These are phyloP conservation scores for Lipomyces spencermartinsiae DNA, from an alignment of 805 yeast genomes.

Conservation along the genomic window DNA sequence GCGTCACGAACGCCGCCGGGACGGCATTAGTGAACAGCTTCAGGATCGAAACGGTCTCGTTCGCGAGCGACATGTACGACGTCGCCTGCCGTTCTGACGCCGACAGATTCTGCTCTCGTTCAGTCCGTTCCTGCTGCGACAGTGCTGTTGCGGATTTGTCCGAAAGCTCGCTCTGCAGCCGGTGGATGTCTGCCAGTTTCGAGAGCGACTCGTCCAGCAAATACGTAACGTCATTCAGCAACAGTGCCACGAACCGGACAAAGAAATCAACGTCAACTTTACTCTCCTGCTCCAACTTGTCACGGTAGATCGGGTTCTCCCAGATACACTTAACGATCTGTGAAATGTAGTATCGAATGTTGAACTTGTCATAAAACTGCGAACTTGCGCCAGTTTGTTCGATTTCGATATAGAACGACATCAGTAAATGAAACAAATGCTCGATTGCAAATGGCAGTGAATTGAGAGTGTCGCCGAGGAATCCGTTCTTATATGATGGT, in stretches of 20 bases:
- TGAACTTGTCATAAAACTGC: constrained; percentile 95
- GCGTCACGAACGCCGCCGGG: constrained; percentile 82
- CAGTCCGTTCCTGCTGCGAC: constrained; percentile 33
- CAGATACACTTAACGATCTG: constrained; percentile 82
- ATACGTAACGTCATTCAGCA: constrained; percentile 93
- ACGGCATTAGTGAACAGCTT: constrained; percentile 83
- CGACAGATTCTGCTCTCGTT: constrained; percentile 62
- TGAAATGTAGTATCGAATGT: constrained; percentile 85
- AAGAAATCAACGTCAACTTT: constrained; percentile 78
- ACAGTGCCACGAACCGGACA: constrained; percentile 88
- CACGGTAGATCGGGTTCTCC: constrained; percentile 70
- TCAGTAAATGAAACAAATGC: constrained; percentile 77
- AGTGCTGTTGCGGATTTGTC: constrained; percentile 42
- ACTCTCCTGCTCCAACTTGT: constrained; percentile 73
- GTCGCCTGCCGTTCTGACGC: constrained; percentile 77
- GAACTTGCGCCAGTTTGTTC: constrained; percentile 95
- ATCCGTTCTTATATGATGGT: constrained; percentile 60
- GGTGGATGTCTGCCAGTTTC: constrained; percentile 78
- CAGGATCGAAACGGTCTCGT: constrained; percentile 80
- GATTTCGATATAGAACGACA: constrained; percentile 91
- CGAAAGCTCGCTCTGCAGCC: constrained; percentile 66
- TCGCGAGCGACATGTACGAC: constrained; percentile 81
- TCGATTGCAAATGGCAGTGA: constrained; percentile 65
- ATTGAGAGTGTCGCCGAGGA: constrained; percentile 69
- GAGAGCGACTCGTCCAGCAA: constrained; percentile 88